Conservation (phyloP, 1,139 yeast species). For the Maudiozyma humilis region DNA sequence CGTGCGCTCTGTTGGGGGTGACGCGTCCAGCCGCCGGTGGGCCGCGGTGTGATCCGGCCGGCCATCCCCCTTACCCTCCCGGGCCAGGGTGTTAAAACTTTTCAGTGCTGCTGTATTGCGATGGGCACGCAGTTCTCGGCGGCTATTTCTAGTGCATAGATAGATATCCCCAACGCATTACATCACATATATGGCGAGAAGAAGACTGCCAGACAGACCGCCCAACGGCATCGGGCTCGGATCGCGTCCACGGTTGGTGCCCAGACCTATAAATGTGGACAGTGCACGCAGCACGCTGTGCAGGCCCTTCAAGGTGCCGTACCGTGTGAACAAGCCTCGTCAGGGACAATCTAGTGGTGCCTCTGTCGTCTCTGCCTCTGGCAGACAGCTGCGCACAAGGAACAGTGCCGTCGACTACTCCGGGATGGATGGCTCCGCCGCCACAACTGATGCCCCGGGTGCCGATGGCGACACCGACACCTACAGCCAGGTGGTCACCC, state of each 20-base stretch:
- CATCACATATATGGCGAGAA: conserved; percentile 31
- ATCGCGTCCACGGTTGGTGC: conserved; percentile 28
- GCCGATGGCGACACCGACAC: not conserved
- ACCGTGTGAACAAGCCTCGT: conserved; percentile 18
- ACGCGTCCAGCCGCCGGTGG: not conserved
- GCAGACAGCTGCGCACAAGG: conserved; percentile 35
- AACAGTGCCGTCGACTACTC: conserved; percentile 22
- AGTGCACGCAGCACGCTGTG: conserved; percentile 29
- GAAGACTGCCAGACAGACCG: conserved; percentile 30
- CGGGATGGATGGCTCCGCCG: conserved; percentile 28
- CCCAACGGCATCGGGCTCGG: conserved; percentile 34
- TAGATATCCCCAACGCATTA: no score
- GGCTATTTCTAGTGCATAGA: not conserved
- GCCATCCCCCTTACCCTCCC: no score
- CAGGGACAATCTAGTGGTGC: not conserved
- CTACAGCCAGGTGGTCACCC: not conserved
- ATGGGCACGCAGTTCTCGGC: not conserved
- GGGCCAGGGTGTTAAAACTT: not conserved
- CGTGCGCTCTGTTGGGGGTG: no score
- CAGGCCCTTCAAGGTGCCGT: conserved; percentile 43
- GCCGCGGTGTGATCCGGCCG: not conserved
- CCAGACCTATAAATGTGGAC: conserved; percentile 25
- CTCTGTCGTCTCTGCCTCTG: conserved; percentile 29
- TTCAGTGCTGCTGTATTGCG: not conserved
- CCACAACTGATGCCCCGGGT: no score